Evolutionary conservation across 2,329 filamentous ascomycete species (phyloP), one percentile per base, ranked within the genome.

Genomic region (Alternaria gansuensis): DNA sequence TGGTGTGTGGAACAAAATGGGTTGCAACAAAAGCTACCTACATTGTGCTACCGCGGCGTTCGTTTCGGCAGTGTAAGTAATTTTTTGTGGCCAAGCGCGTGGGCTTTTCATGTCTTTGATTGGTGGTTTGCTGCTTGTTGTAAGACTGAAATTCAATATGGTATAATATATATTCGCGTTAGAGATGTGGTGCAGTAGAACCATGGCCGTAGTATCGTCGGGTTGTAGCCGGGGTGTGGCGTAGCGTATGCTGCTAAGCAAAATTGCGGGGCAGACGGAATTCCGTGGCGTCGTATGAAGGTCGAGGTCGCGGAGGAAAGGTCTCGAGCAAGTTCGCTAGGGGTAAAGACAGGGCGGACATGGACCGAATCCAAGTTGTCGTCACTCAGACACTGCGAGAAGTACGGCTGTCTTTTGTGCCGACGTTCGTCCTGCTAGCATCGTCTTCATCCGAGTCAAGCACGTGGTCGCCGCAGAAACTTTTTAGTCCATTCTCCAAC

Each of bases 401-500:
- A 23, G 36, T 31, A 8, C 51, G 55, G 10, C 21, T 29, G 17
- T 26, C 17, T n/a, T 28, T 43, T 14, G 17, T 23, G 6, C 23
- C 29, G 13, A 49, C 17, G n/a, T 43, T 34, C 21, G 48, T 43
- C 13, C 49, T 58, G 5, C 31, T 33, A 31, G 54, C 55, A 26
- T 54, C 50, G 9, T 58, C 40, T 9, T 58, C 55, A 5, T 54
- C 50, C 5, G 26, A 36, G 13, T 48, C 26, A 23, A 58, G 51
- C 17, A 54, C 17, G 17, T 48, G 29, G 11, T 49, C 55, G 36
- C 51, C 31, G 23, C 72, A 72, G 39, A 64, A 75, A 10, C 57
- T 56, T 10, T 44, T 36, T 4, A 75, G 52, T 3, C 59, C 57
- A 21, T 54, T 63, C 21, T 76, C 68, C 9, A 76, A 58, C 71